Percentiles rank a stretch among this genome's conserved stretches.
These are phyloP conservation scores for Apiotrichum montevideense DNA, from an alignment of 1,284 basidiomycete species.

Conservation along the genomic window DNA sequence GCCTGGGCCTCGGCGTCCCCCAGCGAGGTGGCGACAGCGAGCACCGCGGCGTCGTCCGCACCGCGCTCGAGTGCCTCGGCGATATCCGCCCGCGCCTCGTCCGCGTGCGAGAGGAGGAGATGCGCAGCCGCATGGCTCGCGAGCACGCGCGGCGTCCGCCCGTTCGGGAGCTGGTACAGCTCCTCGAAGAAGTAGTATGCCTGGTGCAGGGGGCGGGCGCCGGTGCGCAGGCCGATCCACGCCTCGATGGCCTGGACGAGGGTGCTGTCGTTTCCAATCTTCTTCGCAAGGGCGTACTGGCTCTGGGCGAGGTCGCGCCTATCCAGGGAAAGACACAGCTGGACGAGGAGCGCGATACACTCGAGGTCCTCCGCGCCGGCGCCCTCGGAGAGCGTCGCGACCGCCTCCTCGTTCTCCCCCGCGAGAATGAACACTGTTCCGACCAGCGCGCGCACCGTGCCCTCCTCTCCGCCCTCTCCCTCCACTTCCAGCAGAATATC, in stretches of 20 bases:
- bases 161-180: conserved; percentile 80
- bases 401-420: conserved; percentile 80
- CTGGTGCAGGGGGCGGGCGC: conserved; percentile 50
- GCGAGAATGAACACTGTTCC: conserved; percentile 76
- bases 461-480: conserved; percentile 58
- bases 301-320: conserved; percentile 78
- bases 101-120: conserved; percentile 69
- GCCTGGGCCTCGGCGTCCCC: conserved; percentile 56
- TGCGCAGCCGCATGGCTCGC: conserved; percentile 78
- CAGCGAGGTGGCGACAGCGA: conserved; percentile 65
- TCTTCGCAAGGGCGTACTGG: conserved; percentile 71
- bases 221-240: conserved; percentile 69
- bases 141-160: conserved; percentile 60
- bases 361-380: conserved; percentile 70
- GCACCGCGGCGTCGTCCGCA: conserved; percentile 58
- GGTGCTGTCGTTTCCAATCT: conserved; percentile 80
- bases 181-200: conserved; percentile 84
- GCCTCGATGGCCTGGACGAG: conserved; percentile 85
- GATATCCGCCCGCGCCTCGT: conserved; percentile 76
- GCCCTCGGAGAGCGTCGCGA: conserved; percentile 72
- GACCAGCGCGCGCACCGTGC: conserved; percentile 66
- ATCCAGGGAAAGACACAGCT: conserved; percentile 78
- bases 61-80: conserved; percentile 60
- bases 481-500: conserved; percentile 81
- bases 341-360: conserved; percentile 72